These are phyloP conservation scores for Scheffersomyces amazonensis DNA, from an alignment of 805 yeast genomes.

Conservation along the genomic window DNA sequence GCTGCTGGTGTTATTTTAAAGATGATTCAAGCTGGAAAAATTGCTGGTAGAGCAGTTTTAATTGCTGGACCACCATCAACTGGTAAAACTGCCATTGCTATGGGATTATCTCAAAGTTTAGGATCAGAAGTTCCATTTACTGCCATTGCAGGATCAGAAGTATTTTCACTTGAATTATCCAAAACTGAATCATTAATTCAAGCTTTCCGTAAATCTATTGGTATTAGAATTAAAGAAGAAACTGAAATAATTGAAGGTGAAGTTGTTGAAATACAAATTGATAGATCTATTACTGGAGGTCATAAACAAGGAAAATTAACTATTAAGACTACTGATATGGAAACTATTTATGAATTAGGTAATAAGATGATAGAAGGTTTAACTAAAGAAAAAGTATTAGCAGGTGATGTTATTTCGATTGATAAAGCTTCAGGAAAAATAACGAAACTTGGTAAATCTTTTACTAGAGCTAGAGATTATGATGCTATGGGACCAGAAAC, in stretches of 20 bases:
- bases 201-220: conserved; percentile 94
- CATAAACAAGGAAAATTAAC: conserved; percentile 98
- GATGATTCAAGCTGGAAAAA: conserved; percentile 90
- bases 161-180: conserved; percentile 85
- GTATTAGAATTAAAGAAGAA: conserved; percentile 92
- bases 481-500: conserved; percentile 99
- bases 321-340: conserved; percentile 97
- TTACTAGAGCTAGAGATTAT: conserved; percentile 93
- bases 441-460: conserved; percentile 91
- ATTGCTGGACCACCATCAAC: conserved; percentile 99
- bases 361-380: conserved; percentile 92
- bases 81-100: conserved; percentile 97
- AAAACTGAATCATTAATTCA: conserved; percentile 97
- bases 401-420: conserved; percentile 95
- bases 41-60: conserved; percentile 94
- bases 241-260: conserved; percentile 98
- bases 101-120: conserved; percentile 79
- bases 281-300: conserved; percentile 92
- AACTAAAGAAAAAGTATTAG: conserved; percentile 90
- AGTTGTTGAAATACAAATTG: conserved; percentile 94
- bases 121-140: conserved; percentile 90
- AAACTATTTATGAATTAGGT: conserved; percentile 94
- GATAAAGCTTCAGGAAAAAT: conserved; percentile 95
- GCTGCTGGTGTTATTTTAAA: conserved; percentile 94
- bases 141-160: conserved; percentile 90